These are phyloP conservation scores for Cadophora gregata DNA, from an alignment of 2,329 filamentous ascomycete genomes.

Conservation along the genomic window DNA sequence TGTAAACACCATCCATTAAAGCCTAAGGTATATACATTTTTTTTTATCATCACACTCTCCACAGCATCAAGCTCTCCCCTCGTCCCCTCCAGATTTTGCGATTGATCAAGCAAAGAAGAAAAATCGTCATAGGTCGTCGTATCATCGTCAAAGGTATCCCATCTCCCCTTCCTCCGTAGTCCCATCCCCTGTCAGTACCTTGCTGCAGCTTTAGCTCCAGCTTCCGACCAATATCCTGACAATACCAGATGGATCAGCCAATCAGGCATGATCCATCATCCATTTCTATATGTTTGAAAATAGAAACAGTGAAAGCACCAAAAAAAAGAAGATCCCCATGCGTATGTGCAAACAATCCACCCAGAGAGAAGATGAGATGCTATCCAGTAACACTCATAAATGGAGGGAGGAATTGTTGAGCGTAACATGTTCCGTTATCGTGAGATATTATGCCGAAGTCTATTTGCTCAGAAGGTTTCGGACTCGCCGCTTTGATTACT, in stretches of 20 bases:
- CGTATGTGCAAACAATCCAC: constrained; percentile 12
- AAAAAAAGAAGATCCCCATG: constrained; percentile 7
- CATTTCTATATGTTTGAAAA: constrained; percentile 23
- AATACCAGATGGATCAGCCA: not conserved
- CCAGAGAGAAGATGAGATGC: constrained; percentile 14
- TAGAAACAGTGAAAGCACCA: constrained; percentile 23
- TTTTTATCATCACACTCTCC: constrained; percentile 4
- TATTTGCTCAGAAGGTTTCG: constrained; percentile 54
- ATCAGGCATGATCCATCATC: constrained; percentile 7
- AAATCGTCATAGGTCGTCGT: constrained; percentile 15
- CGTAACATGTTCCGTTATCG: constrained; percentile 24
- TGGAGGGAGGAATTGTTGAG: not conserved
- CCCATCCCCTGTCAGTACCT: constrained; percentile 8
- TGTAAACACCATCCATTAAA: constrained; percentile 21
- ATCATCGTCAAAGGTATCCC: constrained; percentile 13
- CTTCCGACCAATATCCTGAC: not conserved
- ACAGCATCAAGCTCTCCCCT: not conserved
- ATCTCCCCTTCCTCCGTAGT: not conserved
- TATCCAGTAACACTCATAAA: constrained; percentile 24
- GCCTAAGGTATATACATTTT: constrained; percentile 16
- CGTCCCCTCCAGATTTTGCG: constrained; percentile 4
- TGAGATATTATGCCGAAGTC: constrained; percentile 31
- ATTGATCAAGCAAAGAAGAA: constrained; percentile 14
- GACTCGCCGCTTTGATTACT: constrained; percentile 54
- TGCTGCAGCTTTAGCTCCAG: not conserved